phyloP scores from a whole-genome alignment of 2,329 filamentous ascomycete species.

The Aspergillus sp. region DNA sequence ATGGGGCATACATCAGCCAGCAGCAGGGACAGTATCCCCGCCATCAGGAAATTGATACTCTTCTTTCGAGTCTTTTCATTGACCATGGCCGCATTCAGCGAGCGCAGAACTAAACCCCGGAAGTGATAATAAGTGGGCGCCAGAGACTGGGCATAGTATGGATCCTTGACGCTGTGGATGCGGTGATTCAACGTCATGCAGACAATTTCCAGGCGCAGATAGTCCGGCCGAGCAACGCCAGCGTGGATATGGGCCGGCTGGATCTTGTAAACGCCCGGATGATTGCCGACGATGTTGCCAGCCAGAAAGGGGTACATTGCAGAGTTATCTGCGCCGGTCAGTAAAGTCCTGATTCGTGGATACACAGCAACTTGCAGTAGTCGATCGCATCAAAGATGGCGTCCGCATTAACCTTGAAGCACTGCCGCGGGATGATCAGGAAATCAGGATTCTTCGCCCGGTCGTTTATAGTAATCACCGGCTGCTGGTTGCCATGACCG shows the following conservation, averaged over 20 bases:
- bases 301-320: neutral
- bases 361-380: neutral
- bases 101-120: neutral
- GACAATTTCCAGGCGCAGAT: constrained; percentile 29
- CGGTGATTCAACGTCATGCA: constrained; percentile 37
- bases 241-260: constrained; percentile 12
- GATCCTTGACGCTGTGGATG: constrained; percentile 27
- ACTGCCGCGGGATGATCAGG: neutral
- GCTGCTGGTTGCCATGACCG: no score
- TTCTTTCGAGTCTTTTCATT: neutral
- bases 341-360: neutral
- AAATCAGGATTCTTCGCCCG: neutral
- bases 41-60: neutral
- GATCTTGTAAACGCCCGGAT: neutral
- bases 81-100: neutral
- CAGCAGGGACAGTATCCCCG: neutral
- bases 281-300: neutral
- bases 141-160: constrained; percentile 19
- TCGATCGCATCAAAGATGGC: neutral
- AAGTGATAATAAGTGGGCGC: neutral
- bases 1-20: neutral
- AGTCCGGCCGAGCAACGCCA: constrained; percentile 24
- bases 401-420: neutral
- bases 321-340: neutral
- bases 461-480: no score